phyloP scores from a whole-genome alignment of 371 early-diverging fungal genomes.

The Dinochytrium kinnereticum region DNA sequence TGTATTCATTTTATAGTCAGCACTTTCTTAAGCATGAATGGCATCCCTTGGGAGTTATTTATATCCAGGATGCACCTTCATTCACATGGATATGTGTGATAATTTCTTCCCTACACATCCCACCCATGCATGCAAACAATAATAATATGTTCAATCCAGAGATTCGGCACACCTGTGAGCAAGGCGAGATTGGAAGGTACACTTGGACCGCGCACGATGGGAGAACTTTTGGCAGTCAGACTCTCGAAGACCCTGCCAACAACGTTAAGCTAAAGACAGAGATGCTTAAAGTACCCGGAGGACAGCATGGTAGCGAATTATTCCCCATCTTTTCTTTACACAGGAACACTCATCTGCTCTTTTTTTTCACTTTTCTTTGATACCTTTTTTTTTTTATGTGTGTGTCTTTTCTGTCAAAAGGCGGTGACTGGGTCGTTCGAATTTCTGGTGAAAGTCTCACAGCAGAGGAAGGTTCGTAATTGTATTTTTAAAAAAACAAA shows the following conservation, averaged over 20 bases:
- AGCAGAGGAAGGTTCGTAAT: constrained; percentile 18
- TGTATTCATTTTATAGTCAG: too few species aligned
- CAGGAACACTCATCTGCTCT: too few species aligned
- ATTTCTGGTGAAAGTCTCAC: constrained; percentile 66
- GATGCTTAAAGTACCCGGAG: constrained; percentile 75
- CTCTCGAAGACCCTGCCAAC: constrained; percentile 70
- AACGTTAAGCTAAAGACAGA: constrained; percentile 78
- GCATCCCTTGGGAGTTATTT: too few species aligned
- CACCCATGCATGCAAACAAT: too few species aligned
- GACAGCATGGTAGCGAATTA: constrained; percentile 39
- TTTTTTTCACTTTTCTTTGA: background rate
- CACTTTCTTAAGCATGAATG: too few species aligned
- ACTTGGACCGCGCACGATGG: constrained; percentile 92
- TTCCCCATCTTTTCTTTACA: too few species aligned
- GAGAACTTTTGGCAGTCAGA: constrained; percentile 77
- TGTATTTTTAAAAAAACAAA: too few species aligned
- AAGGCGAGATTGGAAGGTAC: constrained; percentile 80
- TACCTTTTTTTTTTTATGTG: background rate
- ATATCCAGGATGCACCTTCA: too few species aligned
- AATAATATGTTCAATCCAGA: too few species aligned
- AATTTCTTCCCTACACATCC: too few species aligned
- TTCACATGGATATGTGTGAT: too few species aligned
- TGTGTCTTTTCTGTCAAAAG: too few species aligned
- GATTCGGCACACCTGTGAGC: constrained; percentile 88
- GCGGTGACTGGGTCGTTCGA: constrained; percentile 88